phyloP scores from a whole-genome alignment of 1,139 yeast genomes.

The Candida mesenterica region DNA sequence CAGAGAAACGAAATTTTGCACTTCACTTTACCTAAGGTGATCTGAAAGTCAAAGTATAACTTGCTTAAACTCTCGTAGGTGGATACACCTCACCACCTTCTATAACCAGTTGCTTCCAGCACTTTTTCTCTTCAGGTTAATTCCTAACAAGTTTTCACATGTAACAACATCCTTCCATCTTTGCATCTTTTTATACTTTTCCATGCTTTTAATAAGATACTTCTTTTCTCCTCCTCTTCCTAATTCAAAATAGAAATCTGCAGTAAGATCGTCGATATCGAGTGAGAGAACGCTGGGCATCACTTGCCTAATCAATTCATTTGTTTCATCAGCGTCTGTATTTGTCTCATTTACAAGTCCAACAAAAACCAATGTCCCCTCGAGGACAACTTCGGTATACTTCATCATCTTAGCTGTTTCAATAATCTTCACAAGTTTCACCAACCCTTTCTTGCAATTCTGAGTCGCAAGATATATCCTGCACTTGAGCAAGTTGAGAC shows the following conservation, averaged over 20 bases:
- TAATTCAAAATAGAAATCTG: constrained; percentile 39
- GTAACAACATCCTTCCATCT: not conserved
- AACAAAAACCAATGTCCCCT: constrained; percentile 40
- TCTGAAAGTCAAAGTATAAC: too few relatives aligned
- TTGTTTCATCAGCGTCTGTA: constrained; percentile 32
- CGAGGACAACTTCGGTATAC: constrained; percentile 34
- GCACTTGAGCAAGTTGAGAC: constrained; percentile 46
- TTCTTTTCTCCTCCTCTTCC: not conserved
- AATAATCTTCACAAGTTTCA: constrained; percentile 45
- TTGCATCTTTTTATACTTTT: not conserved
- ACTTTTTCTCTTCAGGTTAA: constrained; percentile 23
- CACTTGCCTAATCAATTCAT: constrained; percentile 29
- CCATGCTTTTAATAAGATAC: not conserved
- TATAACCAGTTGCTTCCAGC: not conserved
- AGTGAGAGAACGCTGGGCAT: constrained; percentile 42
- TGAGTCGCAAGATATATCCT: constrained; percentile 36
- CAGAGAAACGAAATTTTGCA: too few relatives aligned
- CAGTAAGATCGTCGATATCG: constrained; percentile 31
- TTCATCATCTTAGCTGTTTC: constrained; percentile 43
- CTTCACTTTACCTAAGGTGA: too few relatives aligned
- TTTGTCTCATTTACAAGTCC: constrained; percentile 37
- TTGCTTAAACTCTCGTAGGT: too few relatives aligned
- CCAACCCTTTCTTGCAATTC: constrained; percentile 39
- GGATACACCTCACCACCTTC: too few relatives aligned
- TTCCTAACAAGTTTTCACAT: constrained; percentile 9